Conservation (phyloP, 2,329 filamentous ascomycete species). For the Phaeophleospora eucalypticola region DNA sequence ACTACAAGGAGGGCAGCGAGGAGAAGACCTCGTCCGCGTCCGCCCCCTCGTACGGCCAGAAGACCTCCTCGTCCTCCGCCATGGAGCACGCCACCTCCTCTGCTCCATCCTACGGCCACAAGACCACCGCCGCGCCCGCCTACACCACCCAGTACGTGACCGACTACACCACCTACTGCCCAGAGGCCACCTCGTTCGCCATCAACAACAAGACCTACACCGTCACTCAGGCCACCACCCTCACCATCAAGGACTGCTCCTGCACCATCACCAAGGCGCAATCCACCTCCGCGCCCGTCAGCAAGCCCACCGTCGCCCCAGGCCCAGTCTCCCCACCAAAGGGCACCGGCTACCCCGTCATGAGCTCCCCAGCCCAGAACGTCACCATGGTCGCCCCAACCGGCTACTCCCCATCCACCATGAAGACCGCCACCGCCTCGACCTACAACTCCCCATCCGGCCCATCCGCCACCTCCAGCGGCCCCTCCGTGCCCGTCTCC, state of each 20-base stretch:
- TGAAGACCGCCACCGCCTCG: slow-evolving; percentile 28
- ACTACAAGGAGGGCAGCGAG: slow-evolving; percentile 26
- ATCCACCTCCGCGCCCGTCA: slow-evolving; percentile 9
- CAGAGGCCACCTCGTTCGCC: slow-evolving; percentile 22
- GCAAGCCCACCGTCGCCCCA: no score
- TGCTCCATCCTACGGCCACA: slow-evolving; percentile 9
- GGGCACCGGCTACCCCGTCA: slow-evolving; percentile 9
- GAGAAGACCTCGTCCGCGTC: slow-evolving; percentile 18
- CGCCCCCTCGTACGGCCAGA: no score
- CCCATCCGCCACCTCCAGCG: slow-evolving; percentile 4
- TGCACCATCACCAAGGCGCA: slow-evolving; percentile 18
- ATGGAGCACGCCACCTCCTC: slow-evolving; percentile 5
- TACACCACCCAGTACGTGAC: slow-evolving; percentile 27
- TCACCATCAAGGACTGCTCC: slow-evolving; percentile 26
- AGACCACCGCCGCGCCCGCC: slow-evolving; percentile 46
- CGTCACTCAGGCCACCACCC: slow-evolving; percentile 21
- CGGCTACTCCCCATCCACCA: slow-evolving; percentile 31
- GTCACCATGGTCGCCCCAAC: slow-evolving; percentile 31
- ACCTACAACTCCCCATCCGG: slow-evolving; percentile 22
- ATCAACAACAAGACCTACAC: slow-evolving; percentile 24
- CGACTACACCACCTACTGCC: slow-evolving; percentile 25
- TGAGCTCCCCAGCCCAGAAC: slow-evolving; percentile 12
- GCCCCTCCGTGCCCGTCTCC: background rate
- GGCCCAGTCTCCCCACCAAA: slow-evolving; percentile 1
- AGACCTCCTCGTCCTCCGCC: slow-evolving; percentile 8